Conservation (phyloP, 495 filamentous ascomycete species). For the Penicillium coprophilum region DNA sequence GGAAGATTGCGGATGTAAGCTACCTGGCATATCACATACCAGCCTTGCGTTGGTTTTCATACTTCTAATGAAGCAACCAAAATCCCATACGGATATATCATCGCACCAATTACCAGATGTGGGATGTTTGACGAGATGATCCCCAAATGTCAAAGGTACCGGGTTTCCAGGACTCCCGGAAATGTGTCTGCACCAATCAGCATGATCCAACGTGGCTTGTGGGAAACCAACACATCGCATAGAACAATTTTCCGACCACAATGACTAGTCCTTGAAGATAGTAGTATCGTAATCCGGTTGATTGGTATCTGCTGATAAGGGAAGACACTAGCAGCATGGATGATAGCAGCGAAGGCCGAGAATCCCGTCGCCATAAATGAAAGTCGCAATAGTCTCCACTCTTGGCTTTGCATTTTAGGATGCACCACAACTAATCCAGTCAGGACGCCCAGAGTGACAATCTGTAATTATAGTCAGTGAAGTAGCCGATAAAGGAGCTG, state of each 20-base stretch:
- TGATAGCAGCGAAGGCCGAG: slow-evolving; percentile 47
- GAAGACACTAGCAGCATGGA: slow-evolving; percentile 46
- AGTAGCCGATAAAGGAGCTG: background rate
- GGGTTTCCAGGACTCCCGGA: slow-evolving; percentile 42
- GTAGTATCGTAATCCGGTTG: slow-evolving; percentile 30
- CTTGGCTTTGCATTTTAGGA: slow-evolving; percentile 44
- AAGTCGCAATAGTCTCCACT: slow-evolving; percentile 43
- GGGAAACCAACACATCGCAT: slow-evolving; percentile 38
- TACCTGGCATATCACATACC: background rate
- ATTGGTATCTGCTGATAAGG: slow-evolving; percentile 41
- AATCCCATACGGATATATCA: slow-evolving; percentile 41
- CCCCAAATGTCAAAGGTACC: slow-evolving; percentile 48
- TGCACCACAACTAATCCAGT: slow-evolving; percentile 36
- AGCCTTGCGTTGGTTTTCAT: background rate
- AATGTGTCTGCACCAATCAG: slow-evolving; percentile 36
- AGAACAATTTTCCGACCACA: slow-evolving; percentile 40
- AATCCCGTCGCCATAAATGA: slow-evolving; percentile 50
- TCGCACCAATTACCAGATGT: slow-evolving; percentile 41
- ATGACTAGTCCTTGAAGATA: slow-evolving; percentile 32
- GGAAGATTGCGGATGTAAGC: background rate
- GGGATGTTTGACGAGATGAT: slow-evolving; percentile 45
- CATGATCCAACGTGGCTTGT: slow-evolving; percentile 14
- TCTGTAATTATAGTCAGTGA: slow-evolving; percentile 4
- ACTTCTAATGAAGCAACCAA: slow-evolving; percentile 37
- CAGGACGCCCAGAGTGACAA: slow-evolving; percentile 31